Evolutionary conservation across 306 rosid species (phyloP).

Genomic region (Astragalus membranaceus): DNA sequence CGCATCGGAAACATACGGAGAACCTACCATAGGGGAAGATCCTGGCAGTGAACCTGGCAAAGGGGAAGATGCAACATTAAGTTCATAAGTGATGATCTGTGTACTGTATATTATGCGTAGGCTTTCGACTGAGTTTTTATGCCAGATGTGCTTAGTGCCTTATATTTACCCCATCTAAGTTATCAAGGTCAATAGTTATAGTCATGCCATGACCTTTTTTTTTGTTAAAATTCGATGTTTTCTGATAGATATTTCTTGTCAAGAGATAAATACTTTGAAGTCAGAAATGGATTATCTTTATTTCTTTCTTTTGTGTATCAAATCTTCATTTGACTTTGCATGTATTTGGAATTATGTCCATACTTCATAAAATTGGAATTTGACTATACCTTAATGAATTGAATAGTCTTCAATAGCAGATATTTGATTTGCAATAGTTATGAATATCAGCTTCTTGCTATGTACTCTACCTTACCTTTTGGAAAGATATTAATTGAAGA

Average conservation of each 20-base stretch:
- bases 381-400: neutral
- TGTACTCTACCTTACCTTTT: too few species aligned
- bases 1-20: conserved; percentile 13
- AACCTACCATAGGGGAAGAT: neutral
- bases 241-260: neutral
- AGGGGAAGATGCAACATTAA: neutral
- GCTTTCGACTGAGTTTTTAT: neutral
- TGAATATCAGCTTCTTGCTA: too few species aligned
- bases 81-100: conserved; percentile 21
- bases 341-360: neutral
- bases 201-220: neutral
- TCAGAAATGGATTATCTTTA: neutral
- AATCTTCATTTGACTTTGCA: neutral
- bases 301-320: neutral
- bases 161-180: neutral
- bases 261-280: neutral
- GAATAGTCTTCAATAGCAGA: neutral
- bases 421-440: too few species aligned
- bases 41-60: neutral
- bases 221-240: conserved; percentile 14
- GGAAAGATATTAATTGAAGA: too few species aligned
- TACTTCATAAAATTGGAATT: neutral
- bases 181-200: neutral
- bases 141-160: neutral
- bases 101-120: neutral